Percentiles rank a stretch among this genome's conserved stretches.
phyloP scores from a whole-genome alignment of 2,329 filamentous ascomycete species.

The Penicillium griseofulvum region DNA sequence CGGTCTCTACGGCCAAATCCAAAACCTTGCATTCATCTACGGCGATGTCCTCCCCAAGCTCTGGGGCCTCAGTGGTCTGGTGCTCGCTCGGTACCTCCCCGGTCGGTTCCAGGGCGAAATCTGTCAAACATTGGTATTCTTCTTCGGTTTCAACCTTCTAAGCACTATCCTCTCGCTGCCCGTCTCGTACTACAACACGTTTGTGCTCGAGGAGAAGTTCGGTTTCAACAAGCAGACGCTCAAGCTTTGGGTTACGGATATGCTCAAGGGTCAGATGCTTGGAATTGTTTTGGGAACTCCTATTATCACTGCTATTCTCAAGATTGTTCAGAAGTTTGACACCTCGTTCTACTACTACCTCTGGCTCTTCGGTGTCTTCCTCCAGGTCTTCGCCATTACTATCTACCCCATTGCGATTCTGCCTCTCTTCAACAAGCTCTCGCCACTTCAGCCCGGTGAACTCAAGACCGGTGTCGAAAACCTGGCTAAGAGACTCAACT shows the following conservation, averaged over 20 bases:
- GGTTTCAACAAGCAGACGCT: constrained; percentile 99
- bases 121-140: constrained; percentile 86
- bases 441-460: constrained; percentile 79
- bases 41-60: constrained; percentile 87
- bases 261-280: constrained; percentile 86
- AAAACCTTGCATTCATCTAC: constrained; percentile 86
- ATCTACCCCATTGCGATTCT: constrained; percentile 94
- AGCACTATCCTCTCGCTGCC: constrained; percentile 78
- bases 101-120: constrained; percentile 85
- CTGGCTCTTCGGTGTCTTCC: constrained; percentile 84
- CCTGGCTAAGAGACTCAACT: constrained; percentile 78
- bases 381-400: constrained; percentile 93
- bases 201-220: constrained; percentile 93
- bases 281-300: constrained; percentile 77
- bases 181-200: constrained; percentile 84
- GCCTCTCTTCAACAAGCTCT: constrained; percentile 97
- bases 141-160: constrained; percentile 80
- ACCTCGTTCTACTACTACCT: constrained; percentile 97
- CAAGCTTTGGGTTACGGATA: constrained; percentile 81
- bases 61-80: constrained; percentile 76
- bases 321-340: constrained; percentile 91
- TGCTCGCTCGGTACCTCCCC: constrained; percentile 73
- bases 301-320: constrained; percentile 85
- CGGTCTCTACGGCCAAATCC: constrained; percentile 79
- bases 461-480: constrained; percentile 86